A percentile compares a stretch with the other conserved stretches of the same genome.
These are phyloP conservation scores for Eucalyptus cladocalyx DNA, from an alignment of 345 rosid species.

Conservation along the genomic window DNA sequence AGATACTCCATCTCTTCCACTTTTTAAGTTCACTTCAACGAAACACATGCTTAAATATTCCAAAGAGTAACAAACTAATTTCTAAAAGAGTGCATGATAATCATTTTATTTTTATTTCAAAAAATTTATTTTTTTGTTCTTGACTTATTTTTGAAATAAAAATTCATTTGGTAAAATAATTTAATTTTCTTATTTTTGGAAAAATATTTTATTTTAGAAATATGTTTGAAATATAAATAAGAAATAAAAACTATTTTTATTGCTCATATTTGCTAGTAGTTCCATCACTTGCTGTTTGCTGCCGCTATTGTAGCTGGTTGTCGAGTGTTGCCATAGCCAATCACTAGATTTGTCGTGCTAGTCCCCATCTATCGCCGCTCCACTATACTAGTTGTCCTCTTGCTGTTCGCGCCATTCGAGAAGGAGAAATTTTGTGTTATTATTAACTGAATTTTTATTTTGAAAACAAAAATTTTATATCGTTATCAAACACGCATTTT, in stretches of 20 bases:
- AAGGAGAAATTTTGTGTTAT: too few species aligned
- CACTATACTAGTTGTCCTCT: accelerated
- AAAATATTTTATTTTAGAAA: accelerated
- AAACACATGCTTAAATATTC: too few species aligned
- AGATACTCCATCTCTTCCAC: background rate
- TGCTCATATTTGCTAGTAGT: too few species aligned
- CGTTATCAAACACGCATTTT: accelerated
- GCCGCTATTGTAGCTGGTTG: accelerated
- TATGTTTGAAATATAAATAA: too few species aligned
- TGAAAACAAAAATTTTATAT: accelerated
- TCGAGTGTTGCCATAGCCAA: accelerated
- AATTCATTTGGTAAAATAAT: too few species aligned
- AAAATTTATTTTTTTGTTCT: accelerated
- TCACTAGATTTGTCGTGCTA: accelerated
- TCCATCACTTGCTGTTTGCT: accelerated
- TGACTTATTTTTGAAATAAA: accelerated
- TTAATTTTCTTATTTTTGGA: accelerated
- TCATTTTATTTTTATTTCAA: too few species aligned
- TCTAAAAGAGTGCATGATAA: too few species aligned
- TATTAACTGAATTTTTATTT: too few species aligned
- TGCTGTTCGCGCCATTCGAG: accelerated
- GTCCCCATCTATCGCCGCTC: accelerated
- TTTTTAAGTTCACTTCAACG: too few species aligned
- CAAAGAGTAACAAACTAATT: too few species aligned
- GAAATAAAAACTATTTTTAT: too few species aligned